Percentiles rank a stretch among this genome's conserved stretches.
phyloP scores from a whole-genome alignment of 202 grass and related monocot genomes.

The Setaria italica region DNA sequence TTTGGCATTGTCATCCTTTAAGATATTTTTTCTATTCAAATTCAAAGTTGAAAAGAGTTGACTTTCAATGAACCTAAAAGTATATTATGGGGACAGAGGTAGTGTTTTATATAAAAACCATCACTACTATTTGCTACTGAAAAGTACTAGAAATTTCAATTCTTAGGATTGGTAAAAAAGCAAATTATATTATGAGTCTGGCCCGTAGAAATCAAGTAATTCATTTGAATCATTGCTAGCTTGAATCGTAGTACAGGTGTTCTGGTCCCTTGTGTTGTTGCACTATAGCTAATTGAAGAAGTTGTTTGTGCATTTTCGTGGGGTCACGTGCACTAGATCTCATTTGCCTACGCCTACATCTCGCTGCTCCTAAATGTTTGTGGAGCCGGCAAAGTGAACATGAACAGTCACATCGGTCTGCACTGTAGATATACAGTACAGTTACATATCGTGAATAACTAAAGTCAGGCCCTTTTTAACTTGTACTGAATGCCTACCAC shows the following conservation, averaged over 20 bases:
- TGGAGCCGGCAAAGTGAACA: constrained; percentile 39
- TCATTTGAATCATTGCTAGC: constrained; percentile 25
- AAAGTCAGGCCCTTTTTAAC: neutral
- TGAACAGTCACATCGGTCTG: constrained; percentile 28
- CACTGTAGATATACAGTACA: constrained; percentile 23
- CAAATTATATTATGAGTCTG: neutral
- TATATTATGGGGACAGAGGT: no score
- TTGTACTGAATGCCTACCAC: neutral
- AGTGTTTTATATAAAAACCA: neutral
- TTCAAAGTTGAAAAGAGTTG: no score
- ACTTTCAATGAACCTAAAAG: no score
- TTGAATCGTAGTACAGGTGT: neutral
- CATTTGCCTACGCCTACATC: constrained; percentile 26
- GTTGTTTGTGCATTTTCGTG: constrained; percentile 14
- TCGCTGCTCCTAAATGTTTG: constrained; percentile 33
- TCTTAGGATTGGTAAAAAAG: neutral
- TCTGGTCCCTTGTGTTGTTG: neutral
- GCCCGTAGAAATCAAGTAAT: neutral
- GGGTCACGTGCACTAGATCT: constrained; percentile 38
- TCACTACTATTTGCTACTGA: neutral
- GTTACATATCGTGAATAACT: neutral
- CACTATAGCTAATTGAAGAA: constrained; percentile 41
- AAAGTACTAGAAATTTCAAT: neutral
- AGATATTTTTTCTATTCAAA: no score
- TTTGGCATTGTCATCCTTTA: no score